Conservation (phyloP, 768 basidiomycete species). For the Coprinopsis sp. region DNA sequence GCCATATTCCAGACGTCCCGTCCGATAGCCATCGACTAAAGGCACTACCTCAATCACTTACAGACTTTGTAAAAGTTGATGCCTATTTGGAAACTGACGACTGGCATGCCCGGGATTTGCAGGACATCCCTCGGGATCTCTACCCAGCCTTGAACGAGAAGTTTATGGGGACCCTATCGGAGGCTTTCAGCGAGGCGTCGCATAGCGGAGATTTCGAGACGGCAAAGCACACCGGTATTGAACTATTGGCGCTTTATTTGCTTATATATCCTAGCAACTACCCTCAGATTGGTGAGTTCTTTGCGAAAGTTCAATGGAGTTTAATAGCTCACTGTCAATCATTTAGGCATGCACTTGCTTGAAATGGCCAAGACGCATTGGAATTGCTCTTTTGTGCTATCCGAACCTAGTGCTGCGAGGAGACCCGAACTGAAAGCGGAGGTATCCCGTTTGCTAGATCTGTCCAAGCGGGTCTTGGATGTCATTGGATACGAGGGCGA, state of each 20-base stretch:
- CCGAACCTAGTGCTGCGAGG: not conserved
- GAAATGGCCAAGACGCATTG: slow-evolving; percentile 76
- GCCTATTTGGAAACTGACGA: slow-evolving; percentile 14
- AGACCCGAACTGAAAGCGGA: not conserved
- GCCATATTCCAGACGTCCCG: slow-evolving; percentile 36
- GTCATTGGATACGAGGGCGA: slow-evolving; percentile 63
- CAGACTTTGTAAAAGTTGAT: slow-evolving; percentile 34
- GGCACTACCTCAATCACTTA: slow-evolving; percentile 28
- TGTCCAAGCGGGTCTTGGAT: slow-evolving; percentile 28
- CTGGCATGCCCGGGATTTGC: slow-evolving; percentile 26
- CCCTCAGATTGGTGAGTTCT: slow-evolving; percentile 83
- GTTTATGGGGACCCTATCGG: slow-evolving; percentile 54
- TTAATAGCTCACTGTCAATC: not conserved
- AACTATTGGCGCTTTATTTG: slow-evolving; percentile 61
- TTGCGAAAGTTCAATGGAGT: not conserved
- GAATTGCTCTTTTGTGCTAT: slow-evolving; percentile 37
- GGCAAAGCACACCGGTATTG: slow-evolving; percentile 51
- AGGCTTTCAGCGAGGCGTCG: slow-evolving; percentile 62
- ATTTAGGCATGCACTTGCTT: slow-evolving; percentile 65
- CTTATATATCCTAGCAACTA: slow-evolving; percentile 72
- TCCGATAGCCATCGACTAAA: slow-evolving; percentile 26
- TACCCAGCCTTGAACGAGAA: slow-evolving; percentile 48
- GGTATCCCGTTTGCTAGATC: slow-evolving; percentile 3
- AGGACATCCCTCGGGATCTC: slow-evolving; percentile 38
- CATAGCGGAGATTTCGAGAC: slow-evolving; percentile 56